These are phyloP conservation scores for Lagenidium giganteum DNA, from an alignment of 352 stramenopile species.

Conservation along the genomic window DNA sequence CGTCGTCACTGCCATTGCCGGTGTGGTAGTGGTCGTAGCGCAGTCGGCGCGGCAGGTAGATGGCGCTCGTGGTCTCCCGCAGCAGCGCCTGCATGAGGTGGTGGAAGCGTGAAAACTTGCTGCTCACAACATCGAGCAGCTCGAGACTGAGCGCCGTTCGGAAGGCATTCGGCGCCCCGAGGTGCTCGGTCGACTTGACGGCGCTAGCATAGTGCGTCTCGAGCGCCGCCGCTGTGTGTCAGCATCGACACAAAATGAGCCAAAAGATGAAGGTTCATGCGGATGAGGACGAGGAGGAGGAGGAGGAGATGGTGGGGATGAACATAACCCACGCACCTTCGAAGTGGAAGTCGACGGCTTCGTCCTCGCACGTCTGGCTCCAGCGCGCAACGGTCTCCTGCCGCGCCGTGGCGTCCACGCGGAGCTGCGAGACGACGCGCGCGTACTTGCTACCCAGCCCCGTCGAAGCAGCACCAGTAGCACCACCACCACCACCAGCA, in stretches of 20 bases:
- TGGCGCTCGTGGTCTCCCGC: conserved; percentile 28
- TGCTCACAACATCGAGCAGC: conserved; percentile 32
- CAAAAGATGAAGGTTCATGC: no score
- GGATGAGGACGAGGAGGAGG: no score
- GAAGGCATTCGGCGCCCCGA: conserved; percentile 47
- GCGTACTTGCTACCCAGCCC: no score
- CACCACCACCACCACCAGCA: no score
- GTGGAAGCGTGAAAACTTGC: conserved; percentile 47
- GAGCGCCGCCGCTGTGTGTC: conserved; percentile 16
- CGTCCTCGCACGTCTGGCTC: conserved; percentile 5
- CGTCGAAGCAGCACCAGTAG: no score
- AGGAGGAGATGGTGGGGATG: no score
- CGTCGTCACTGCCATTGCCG: no score
- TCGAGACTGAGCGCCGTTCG: conserved; percentile 58
- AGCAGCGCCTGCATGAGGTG: conserved; percentile 25
- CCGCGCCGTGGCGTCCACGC: no score
- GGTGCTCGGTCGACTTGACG: conserved; percentile 47
- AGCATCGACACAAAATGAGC: not conserved
- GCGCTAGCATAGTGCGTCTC: conserved; percentile 39
- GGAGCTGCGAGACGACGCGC: no score
- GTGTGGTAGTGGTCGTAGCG: not conserved
- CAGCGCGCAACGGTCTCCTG: conserved; percentile 8
- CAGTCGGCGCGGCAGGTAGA: conserved; percentile 28
- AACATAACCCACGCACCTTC: no score
- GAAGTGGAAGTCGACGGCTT: conserved; percentile 5